Evolutionary conservation across 2,329 filamentous ascomycete species (phyloP), one percentile per base, ranked within the genome.

Genomic region (Byssochlamys sp.): DNA sequence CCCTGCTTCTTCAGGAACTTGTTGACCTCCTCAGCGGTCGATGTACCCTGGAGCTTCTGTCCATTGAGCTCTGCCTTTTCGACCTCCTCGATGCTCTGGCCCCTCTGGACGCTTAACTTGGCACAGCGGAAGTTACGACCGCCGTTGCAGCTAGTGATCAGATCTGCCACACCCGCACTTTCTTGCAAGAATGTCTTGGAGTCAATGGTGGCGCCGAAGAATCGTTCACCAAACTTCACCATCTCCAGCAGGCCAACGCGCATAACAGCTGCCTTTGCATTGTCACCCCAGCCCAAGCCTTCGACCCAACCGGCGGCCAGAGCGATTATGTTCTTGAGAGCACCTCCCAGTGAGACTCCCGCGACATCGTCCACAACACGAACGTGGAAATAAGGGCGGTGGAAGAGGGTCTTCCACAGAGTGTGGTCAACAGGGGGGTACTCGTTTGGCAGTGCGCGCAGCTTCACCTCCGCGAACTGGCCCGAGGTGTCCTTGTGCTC

Each of bases 191-290:
- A 97, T 0, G 94, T 99, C 58, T 83, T 84, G 9, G 88, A 84
- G 62, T 88, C 83, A 27, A 94, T 87, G 0, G 88, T 89, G 67
- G 91, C 83, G 19, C 85, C 84, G 71, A 97, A 99, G 79, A 97
- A 99, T 66, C 88, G 85, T 73, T 91, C 90, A 63, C 92, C 92
- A 65, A 99, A 99, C 70, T 89, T 88, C 68, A 97, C 90, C 87
- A 96, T 96, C 77, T 99, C 94, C 66, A 96, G 81, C 52, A 99
- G 84, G 6, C 94, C 94, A 24, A 97, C 88, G 49, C 94, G 89
- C 90, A 99, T 97, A 60, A 99, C 87, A 52, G 94, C 94, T n/a
- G 94, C 91, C 78, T 99, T 97, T 63, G 92, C 92, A 66, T 97
- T 99, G 78, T 97, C 91, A 68, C 94, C 94, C 92, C 94, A 99